Evolutionary conservation across 768 basidiomycete genomes (phyloP).

Genomic region (Exidia glandulosa): DNA sequence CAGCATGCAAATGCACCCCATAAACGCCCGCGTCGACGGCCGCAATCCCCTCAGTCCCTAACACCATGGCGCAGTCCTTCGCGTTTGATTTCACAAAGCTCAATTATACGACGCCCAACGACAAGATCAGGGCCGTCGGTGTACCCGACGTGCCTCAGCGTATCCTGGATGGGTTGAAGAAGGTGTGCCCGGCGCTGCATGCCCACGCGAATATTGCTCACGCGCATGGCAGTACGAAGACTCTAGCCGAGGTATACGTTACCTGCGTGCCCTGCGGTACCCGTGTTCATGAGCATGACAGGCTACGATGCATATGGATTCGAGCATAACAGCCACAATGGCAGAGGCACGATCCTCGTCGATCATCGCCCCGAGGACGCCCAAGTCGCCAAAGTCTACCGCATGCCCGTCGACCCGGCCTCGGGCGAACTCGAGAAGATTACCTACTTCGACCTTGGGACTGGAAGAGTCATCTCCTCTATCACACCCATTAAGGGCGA

Average conservation of each 20-base stretch:
- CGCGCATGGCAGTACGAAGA: slow-evolving; percentile 33
- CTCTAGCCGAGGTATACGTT: slow-evolving; percentile 20
- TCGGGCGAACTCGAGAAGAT: slow-evolving; percentile 20
- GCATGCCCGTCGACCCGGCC: slow-evolving; percentile 19
- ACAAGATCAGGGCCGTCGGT: slow-evolving; percentile 28
- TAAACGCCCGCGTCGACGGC: no score
- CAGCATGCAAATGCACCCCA: no score
- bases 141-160: slow-evolving; percentile 20
- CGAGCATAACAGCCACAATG: slow-evolving; percentile 12
- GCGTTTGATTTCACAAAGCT: neutral
- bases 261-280: neutral
- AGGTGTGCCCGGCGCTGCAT: no score
- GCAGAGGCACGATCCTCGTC: slow-evolving; percentile 19
- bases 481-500: slow-evolving; percentile 25
- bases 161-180: slow-evolving; percentile 24
- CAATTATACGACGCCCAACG: neutral
- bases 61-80: no score
- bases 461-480: slow-evolving; percentile 23
- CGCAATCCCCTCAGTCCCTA: no score
- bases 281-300: slow-evolving; percentile 1
- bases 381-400: slow-evolving; percentile 27
- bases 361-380: slow-evolving; percentile 28
- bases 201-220: no score
- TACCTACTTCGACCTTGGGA: slow-evolving; percentile 29
- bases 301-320: slow-evolving; percentile 20